Evolutionary conservation across 2,329 filamentous ascomycete species (phyloP).

Genomic region (Ilyonectria robusta): DNA sequence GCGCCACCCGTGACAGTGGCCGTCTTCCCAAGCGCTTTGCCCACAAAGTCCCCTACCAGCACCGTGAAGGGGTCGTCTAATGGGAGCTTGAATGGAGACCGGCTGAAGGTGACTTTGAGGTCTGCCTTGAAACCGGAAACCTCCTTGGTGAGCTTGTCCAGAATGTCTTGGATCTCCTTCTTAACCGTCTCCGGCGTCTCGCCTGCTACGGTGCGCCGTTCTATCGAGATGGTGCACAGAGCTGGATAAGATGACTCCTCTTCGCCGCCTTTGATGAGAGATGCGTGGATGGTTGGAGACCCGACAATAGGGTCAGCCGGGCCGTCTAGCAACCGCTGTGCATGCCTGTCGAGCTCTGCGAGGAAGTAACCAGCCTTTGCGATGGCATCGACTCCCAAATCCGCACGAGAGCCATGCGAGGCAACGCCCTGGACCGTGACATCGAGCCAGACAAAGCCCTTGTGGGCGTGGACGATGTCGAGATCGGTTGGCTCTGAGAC

Average conservation of each 20-base stretch:
- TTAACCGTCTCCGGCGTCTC: constrained; percentile 57
- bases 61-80: constrained; percentile 58
- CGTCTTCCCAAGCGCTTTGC: constrained; percentile 44
- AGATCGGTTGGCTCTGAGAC: constrained; percentile 63
- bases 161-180: constrained; percentile 54
- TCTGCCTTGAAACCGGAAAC: constrained; percentile 58
- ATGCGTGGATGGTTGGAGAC: constrained; percentile 61
- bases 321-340: constrained; percentile 47
- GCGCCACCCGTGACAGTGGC: constrained; percentile 49
- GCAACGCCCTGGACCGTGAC: constrained; percentile 59
- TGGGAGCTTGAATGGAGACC: constrained; percentile 59
- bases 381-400: constrained; percentile 66
- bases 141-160: constrained; percentile 51
- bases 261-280: constrained; percentile 64
- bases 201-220: constrained; percentile 62
- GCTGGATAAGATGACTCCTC: constrained; percentile 67
- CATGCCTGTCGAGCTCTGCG: constrained; percentile 59
- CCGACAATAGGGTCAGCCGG: constrained; percentile 53
- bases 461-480: constrained; percentile 61
- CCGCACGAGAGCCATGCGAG: constrained; percentile 59
- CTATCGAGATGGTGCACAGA: constrained; percentile 62
- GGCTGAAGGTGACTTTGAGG: constrained; percentile 57
- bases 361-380: constrained; percentile 62
- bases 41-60: constrained; percentile 49
- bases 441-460: constrained; percentile 65